Percentiles rank a stretch among this genome's conserved stretches.
Conservation (phyloP, 768 basidiomycete genomes). For the Stropharia rugosoannulata region DNA sequence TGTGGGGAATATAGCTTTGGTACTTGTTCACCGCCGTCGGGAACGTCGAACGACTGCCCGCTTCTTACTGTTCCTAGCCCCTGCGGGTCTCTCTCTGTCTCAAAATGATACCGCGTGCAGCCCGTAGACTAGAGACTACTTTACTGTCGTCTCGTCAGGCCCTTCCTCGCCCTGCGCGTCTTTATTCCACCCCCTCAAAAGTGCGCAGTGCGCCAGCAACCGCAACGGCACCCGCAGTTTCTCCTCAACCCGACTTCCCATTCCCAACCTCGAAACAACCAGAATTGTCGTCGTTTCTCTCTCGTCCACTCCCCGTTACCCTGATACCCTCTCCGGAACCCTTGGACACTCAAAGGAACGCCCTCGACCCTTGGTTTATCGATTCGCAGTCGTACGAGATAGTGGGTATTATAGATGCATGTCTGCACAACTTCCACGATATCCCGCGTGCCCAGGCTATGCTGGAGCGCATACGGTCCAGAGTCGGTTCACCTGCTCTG, state of each 20-base stretch:
- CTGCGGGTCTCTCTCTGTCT: not conserved
- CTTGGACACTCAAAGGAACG: slow-evolving; percentile 25
- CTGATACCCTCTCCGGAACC: slow-evolving; percentile 71
- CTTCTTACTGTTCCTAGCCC: not conserved
- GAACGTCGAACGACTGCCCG: not conserved
- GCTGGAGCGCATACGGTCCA: slow-evolving; percentile 59
- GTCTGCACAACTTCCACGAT: slow-evolving; percentile 73
- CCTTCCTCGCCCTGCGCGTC: slow-evolving; percentile 67
- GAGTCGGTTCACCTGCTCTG: slow-evolving; percentile 25
- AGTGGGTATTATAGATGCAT: slow-evolving; percentile 80
- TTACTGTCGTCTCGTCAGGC: slow-evolving; percentile 63
- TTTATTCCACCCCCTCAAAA: slow-evolving; percentile 69
- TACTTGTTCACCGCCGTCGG: not conserved
- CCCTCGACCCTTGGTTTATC: slow-evolving; percentile 55
- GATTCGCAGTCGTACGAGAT: slow-evolving; percentile 68
- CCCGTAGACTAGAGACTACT: slow-evolving; percentile 40
- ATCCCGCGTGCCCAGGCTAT: slow-evolving; percentile 74
- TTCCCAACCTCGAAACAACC: slow-evolving; percentile 26
- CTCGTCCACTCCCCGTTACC: slow-evolving; percentile 36
- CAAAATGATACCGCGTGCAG: slow-evolving; percentile 40
- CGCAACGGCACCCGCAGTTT: slow-evolving; percentile 33
- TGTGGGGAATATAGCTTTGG: not conserved
- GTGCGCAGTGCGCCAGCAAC: slow-evolving; percentile 51
- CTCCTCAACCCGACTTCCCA: slow-evolving; percentile 38
- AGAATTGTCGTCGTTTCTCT: slow-evolving; percentile 6